Evolutionary conservation across 441 rosid species (phyloP).

Genomic region (Aleurites moluccanus): DNA sequence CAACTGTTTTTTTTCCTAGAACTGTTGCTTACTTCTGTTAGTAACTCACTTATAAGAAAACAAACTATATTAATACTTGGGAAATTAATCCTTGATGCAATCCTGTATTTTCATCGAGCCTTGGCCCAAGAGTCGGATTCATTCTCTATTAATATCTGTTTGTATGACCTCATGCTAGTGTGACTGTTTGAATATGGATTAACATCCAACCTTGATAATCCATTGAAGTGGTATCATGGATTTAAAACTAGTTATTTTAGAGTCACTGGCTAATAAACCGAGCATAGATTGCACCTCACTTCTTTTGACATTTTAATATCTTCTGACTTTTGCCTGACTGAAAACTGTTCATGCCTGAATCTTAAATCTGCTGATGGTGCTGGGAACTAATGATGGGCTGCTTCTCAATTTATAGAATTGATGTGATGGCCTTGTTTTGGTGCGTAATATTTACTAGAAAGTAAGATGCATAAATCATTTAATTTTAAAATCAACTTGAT

Average conservation of each 20-base stretch:
- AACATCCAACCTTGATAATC: neutral
- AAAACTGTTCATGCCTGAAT: neutral
- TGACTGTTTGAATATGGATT: neutral
- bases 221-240: neutral
- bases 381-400: neutral
- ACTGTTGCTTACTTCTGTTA: neutral
- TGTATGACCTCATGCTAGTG: neutral
- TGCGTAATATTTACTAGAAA: neutral
- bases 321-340: slow-evolving; percentile 6
- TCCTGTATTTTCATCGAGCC: neutral
- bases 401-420: neutral
- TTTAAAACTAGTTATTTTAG: neutral
- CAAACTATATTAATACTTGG: neutral
- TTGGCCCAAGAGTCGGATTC: neutral
- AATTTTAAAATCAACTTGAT: neutral
- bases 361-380: neutral
- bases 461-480: neutral
- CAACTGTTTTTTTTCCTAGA: neutral
- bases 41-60: neutral
- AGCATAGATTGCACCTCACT: neutral
- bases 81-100: neutral
- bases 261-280: neutral
- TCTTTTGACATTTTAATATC: slow-evolving; percentile 2
- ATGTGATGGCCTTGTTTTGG: neutral
- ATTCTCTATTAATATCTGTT: neutral